Base-by-base conservation (phyloP, 2,329 filamentous ascomycete genomes). In the Fusarium sp. region DNA sequence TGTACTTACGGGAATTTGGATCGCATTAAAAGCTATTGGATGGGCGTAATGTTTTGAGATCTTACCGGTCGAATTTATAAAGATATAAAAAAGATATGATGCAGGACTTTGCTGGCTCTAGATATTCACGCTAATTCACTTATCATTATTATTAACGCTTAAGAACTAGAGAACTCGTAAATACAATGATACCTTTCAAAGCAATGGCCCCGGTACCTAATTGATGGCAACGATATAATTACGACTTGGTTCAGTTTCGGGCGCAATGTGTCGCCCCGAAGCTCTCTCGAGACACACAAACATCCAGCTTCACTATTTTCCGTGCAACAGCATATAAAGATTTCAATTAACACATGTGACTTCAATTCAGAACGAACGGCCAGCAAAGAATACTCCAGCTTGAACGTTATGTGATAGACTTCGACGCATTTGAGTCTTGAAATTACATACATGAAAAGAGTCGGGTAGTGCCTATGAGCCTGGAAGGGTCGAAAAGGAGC, bases 171-270 rank as follows among this genome's bases (percentile, higher is more conserved):
- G 16, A 25, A 44, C 10, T 25, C 0, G 1, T 44, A 2, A 19
- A 44, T 14, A 14, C 0, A 0, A 25, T 12, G 5, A 9, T 6
- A 25, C 11, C 25, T 5, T 25, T 14, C 3, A 12, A 9, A 18
- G 6, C 10, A 11, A 16, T 9, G 1, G 8, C 0, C 7, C 21
- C 14, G 0, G 10, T 31, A 7, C 27, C 19, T 19, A n/a, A 12
- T 29, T 29, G 4, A 18, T 6, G 19, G 4, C 4, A 31, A 29
- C 15, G 15, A 18, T 9, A 10, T 48, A 9, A 48, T 3, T 4
- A 9, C 4, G 10, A 11, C 7, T 31, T 12, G 27, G 15, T 16
- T 14, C 10, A 48, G 2, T 12, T 4, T 27, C 29, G 23, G 11
- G 7, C 5, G 8, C 15, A 33, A 33, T 10, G 16, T 6, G 16